A percentile compares a stretch with the other conserved stretches of the same genome.
Evolutionary conservation across 257 asterid genomes (phyloP).

Genomic region (Misopates orontium): DNA sequence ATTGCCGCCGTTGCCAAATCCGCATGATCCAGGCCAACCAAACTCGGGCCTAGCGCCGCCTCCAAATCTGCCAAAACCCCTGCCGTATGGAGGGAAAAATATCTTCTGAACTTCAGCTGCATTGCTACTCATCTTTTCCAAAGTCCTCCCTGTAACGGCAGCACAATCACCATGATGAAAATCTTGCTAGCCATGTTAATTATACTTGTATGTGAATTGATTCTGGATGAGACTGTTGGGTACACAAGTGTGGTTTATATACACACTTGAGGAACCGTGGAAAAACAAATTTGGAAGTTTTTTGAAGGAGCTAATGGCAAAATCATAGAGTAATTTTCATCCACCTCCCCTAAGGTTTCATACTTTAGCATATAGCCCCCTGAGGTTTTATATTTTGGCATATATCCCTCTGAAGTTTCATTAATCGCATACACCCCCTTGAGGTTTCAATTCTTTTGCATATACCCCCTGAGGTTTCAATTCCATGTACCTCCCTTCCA

Average conservation of each 20-base stretch:
- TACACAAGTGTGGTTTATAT: conserved; percentile 27
- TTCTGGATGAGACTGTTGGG: conserved; percentile 17
- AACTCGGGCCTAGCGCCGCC: conserved; percentile 19
- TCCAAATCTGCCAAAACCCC: conserved; percentile 30
- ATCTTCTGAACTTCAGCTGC: conserved; percentile 23
- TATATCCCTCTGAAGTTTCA: no score
- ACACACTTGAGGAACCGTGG: background rate
- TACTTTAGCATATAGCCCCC: no score
- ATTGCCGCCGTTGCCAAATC: conserved; percentile 1
- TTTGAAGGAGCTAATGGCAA: no score
- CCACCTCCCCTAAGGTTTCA: no score
- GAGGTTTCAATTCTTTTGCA: no score
- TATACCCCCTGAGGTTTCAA: no score
- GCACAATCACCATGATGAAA: conserved; percentile 22
- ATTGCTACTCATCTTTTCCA: background rate
- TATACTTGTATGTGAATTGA: background rate
- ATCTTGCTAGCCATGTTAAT: conserved; percentile 32
- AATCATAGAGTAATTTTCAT: no score
- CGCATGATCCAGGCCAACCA: conserved; percentile 6
- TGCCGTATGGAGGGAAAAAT: conserved; percentile 24
- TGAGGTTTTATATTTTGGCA: no score
- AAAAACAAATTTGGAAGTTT: background rate
- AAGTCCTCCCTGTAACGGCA: conserved; percentile 25
- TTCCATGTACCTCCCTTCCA: no score
- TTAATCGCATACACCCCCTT: no score